These are phyloP conservation scores for Lathyrus tuberosus DNA, from an alignment of 306 rosid genomes.

Conservation along the genomic window DNA sequence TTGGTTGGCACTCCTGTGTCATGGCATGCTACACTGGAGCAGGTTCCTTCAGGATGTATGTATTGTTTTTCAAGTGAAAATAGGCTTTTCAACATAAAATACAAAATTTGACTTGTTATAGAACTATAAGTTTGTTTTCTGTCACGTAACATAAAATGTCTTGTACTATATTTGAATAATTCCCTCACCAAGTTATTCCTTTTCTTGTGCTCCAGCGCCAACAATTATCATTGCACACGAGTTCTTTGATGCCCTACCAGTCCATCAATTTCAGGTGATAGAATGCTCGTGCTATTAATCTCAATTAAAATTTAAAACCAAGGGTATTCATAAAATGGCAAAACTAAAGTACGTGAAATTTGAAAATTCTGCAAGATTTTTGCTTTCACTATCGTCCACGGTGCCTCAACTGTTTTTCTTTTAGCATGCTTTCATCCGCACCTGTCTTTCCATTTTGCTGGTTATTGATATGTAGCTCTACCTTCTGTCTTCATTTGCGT, in stretches of 20 bases:
- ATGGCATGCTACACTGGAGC: conserved; percentile 90
- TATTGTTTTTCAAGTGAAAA: conserved; percentile 38
- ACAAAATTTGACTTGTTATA: conserved; percentile 14
- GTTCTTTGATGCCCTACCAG: conserved; percentile 91
- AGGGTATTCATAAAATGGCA: conserved; percentile 19
- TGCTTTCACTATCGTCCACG: conserved; percentile 19
- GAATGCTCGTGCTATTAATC: conserved; percentile 24
- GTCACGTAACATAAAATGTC: background rate
- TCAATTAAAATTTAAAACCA: conserved; percentile 32
- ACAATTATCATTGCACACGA: conserved; percentile 88
- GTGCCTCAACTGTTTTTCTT: conserved; percentile 31
- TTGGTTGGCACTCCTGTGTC: conserved; percentile 78
- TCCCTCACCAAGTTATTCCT: conserved; percentile 33
- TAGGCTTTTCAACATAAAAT: conserved; percentile 16
- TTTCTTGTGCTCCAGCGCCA: conserved; percentile 61
- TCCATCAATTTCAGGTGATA: conserved; percentile 91
- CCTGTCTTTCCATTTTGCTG: conserved; percentile 8
- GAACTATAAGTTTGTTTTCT: conserved; percentile 22
- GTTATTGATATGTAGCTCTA: background rate
- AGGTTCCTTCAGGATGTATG: conserved; percentile 92
- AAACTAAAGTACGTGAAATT: conserved; percentile 4
- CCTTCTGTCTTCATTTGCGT: conserved; percentile 6
- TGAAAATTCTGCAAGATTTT: background rate
- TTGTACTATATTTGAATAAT: conserved; percentile 5
- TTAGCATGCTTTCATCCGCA: background rate